These are phyloP conservation scores for Arthrobotrys entomopaga DNA, from an alignment of 2,329 filamentous ascomycete species.

Conservation along the genomic window DNA sequence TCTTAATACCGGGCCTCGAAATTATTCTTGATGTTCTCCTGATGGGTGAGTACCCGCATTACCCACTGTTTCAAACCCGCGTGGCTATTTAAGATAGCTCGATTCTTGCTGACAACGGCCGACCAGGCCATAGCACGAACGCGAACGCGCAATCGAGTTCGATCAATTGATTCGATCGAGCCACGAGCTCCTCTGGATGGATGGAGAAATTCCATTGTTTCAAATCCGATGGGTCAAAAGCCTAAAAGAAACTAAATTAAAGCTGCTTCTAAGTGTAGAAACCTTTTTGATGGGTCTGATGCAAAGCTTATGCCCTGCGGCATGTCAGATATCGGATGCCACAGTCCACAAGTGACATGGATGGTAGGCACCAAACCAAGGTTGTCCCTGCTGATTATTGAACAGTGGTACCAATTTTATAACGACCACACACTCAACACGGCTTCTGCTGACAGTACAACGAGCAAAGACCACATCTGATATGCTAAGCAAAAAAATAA, in stretches of 20 bases:
- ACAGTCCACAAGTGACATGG: conserved; percentile 15
- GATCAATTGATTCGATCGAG: background rate
- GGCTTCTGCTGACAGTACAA: conserved; percentile 16
- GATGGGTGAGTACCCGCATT: no score
- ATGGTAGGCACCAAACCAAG: conserved; percentile 1
- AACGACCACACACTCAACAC: conserved; percentile 35
- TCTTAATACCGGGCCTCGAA: no score
- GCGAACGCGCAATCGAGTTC: background rate
- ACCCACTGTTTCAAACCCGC: no score
- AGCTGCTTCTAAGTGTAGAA: conserved; percentile 42
- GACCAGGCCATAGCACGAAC: no score
- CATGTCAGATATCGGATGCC: conserved; percentile 47
- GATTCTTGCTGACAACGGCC: background rate
- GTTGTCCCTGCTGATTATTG: conserved; percentile 32
- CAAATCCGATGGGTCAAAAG: background rate
- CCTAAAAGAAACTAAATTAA: background rate
- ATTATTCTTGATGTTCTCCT: no score
- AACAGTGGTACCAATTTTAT: conserved; percentile 33
- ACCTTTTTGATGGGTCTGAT: background rate
- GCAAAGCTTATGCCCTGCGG: conserved; percentile 35
- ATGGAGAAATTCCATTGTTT: background rate
- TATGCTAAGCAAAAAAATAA: no score
- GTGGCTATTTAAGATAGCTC: background rate
- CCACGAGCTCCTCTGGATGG: background rate
- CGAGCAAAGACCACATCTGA: background rate